Base-by-base conservation (phyloP, 1,139 yeast genomes). In the Scheffersomyces quercinus region DNA sequence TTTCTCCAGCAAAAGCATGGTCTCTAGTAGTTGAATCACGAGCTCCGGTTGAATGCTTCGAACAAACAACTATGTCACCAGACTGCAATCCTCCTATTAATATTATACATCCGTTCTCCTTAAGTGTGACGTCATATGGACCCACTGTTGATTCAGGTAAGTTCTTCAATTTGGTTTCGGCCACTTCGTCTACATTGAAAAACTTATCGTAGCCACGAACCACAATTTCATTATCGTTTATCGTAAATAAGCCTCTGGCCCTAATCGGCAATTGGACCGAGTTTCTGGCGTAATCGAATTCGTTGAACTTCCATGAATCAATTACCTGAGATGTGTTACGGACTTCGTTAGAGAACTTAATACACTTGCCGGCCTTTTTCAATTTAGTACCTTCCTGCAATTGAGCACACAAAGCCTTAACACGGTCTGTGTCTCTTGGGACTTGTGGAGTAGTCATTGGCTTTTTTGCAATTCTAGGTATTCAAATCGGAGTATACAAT, bases 201-300 rank as follows among this genome's bases (percentile, higher is more conserved):
- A 95, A 95, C 67, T 95, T 95, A 65, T 95, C 95, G 60, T 95
- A 95, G 0, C 99, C 99, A 53, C 99, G 70, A 1, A 85, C 83
- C 1, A 81, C 82, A 20, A 95, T 85, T 15, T 54, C 55, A 11
- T 59, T 50, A 34, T 76, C 73, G 13, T 69, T 64, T 3, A 61
- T 47, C 0, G 95, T 88, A 58, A 93, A 93, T 13, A 93, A 64
- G 0, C 99, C 99, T 43, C 99, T 73, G 0, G 98, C 96, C 45
- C 82, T 69, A 4, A 81, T 75, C 0, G 97, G 96, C 15, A 90
- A 65, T 37, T 73, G 77, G 3, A 54, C 43, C 8, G 73, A 67
- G 46, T 75, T 79, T 39, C 45, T 47, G 14, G 82, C 82, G 57
- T 88, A 91, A 54, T 88, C 97, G 87, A 88, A 90, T 54, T 91